Evolutionary conservation across 495 filamentous ascomycete species (phyloP).

Genomic region (Geopyxis carbonaria): DNA sequence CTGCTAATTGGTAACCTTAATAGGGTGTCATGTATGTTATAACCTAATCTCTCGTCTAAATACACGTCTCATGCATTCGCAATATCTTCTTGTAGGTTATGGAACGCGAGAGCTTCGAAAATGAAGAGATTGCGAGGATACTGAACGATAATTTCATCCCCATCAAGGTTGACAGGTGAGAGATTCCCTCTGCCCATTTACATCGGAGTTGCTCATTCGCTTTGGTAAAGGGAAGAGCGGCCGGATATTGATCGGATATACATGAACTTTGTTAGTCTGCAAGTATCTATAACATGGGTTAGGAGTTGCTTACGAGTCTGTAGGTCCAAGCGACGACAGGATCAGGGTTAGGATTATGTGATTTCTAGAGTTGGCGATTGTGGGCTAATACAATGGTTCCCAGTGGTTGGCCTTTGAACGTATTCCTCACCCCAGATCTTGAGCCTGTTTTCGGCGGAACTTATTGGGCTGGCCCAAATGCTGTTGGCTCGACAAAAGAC

Average conservation of each 20-base stretch:
- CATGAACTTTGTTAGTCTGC: conserved; percentile 67
- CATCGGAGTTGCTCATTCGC: conserved; percentile 7
- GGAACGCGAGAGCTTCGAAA: conserved; percentile 84
- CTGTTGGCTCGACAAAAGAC: conserved; percentile 33
- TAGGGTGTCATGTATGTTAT: conserved; percentile 26
- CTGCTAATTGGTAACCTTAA: neutral
- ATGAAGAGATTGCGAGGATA: conserved; percentile 57
- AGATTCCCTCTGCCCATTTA: neutral
- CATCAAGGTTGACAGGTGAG: conserved; percentile 64
- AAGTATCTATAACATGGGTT: neutral
- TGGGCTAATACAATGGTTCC: neutral
- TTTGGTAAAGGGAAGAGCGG: conserved; percentile 48
- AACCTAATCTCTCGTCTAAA: neutral
- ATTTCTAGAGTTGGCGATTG: neutral
- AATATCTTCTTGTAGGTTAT: conserved; percentile 31
- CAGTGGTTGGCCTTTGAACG: conserved; percentile 82
- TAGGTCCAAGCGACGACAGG: conserved; percentile 65
- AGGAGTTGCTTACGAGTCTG: conserved; percentile 5
- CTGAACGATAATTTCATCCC: conserved; percentile 83
- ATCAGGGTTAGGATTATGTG: conserved; percentile 37
- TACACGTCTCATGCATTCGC: neutral
- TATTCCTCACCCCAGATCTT: conserved; percentile 84
- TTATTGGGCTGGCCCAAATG: conserved; percentile 77
- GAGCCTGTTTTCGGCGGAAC: conserved; percentile 93
- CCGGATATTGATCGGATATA: conserved; percentile 94